Base-by-base conservation (phyloP, 2,329 filamentous ascomycete genomes). In the Exophiala bonariae region DNA sequence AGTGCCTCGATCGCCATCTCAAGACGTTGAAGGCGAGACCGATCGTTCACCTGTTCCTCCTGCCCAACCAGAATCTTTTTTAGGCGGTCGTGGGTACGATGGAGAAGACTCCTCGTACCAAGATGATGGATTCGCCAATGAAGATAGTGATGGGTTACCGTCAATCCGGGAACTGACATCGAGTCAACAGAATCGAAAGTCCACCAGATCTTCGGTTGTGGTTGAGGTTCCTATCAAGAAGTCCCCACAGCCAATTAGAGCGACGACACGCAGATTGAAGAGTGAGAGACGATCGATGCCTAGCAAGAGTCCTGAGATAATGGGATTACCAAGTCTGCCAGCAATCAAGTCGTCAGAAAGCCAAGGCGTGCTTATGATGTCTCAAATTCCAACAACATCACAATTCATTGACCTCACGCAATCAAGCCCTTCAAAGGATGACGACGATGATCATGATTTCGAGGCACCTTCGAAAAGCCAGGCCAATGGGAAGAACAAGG, bases 341-440 rank as follows among this genome's bases (percentile, higher is more conserved):
- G 42, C 32, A 4, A 43, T 53, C 38, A 57, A 57, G 40, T 13
- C 48, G 22, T 53, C 51, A 3, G 43, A 56, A 26, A 58, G 51
- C 20, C 51, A 55, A 28, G 31, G 13, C 16, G 33, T 49, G 19
- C 20, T 31, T 17, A 26, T 35, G 14, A 20, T 57, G 18, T 53
- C 50, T 17, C 56, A 59, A 37, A 52, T 60, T 13, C 54, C 59
- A 8, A 33, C 50, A 9, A 49, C 47, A 18, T 54, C 61, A 19
- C 54, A 59, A 30, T 41, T 69, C 22, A 60, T 70, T 23, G 68
- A 70, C 46, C 53, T 71, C 34, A 71, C 68, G 7, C 54, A 56
- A 1, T 49, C 16, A 26, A 50, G 47, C 31, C 46, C 55, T 7
- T 7, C n/a, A 13, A 44, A 52, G 16, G 22, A 26, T 13, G 43